Conservation (phyloP, 2,329 filamentous ascomycete genomes). For the Neocatenulostroma microsporum region DNA sequence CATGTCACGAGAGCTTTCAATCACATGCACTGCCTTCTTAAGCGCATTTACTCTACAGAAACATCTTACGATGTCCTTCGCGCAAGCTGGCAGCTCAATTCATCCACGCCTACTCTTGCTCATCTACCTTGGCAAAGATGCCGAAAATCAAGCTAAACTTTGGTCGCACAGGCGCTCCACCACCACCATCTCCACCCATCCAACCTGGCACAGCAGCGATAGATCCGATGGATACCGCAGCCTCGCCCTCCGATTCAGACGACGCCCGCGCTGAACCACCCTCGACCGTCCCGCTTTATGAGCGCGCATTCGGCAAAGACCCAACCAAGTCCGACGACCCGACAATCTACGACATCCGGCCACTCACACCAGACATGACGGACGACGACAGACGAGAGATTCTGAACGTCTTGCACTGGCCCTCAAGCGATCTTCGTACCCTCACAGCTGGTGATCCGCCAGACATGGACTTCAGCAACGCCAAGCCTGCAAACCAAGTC, state of each 20-base stretch:
- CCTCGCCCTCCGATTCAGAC: constrained; percentile 51
- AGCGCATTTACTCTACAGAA: no score
- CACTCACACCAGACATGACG: constrained; percentile 64
- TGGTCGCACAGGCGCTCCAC: constrained; percentile 16
- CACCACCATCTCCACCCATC: constrained; percentile 27
- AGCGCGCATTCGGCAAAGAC: constrained; percentile 79
- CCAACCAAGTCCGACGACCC: constrained; percentile 86
- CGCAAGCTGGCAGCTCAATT: no score
- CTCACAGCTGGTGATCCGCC: constrained; percentile 83
- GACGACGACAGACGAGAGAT: constrained; percentile 82
- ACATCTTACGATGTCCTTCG: no score
- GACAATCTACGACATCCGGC: constrained; percentile 85
- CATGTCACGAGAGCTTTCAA: not conserved
- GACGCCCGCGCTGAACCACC: constrained; percentile 50
- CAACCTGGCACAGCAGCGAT: constrained; percentile 23
- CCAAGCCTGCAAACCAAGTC: constrained; percentile 90
- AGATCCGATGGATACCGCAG: constrained; percentile 52
- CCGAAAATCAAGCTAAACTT: constrained; percentile 15
- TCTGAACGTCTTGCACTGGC: constrained; percentile 79
- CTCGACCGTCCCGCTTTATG: constrained; percentile 60
- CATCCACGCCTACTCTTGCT: no score
- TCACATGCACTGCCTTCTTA: no score
- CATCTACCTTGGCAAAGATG: no score
- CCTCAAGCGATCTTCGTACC: constrained; percentile 69
- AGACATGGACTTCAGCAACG: constrained; percentile 90